Base-by-base conservation (phyloP, 805 yeast genomes). In the Cyberlindnera meyerae region DNA sequence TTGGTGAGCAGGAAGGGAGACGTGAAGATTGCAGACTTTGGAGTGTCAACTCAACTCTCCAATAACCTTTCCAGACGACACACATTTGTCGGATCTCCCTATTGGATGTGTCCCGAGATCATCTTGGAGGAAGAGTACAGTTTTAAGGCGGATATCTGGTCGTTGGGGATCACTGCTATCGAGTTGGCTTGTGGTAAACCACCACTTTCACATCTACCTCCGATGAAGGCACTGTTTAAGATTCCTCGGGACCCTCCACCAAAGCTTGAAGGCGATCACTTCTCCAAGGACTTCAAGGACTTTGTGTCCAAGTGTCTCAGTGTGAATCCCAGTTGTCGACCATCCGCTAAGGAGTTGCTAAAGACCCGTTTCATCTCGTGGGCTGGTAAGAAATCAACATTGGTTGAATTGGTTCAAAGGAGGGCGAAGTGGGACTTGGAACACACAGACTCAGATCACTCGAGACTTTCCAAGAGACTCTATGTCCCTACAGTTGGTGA, bases 71-170 rank as follows among this genome's bases (percentile, higher is more conserved):
- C 82, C 29, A 73, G 81, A 51, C 69, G 98, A 48, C 66, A 70
- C 55, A 75, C 81, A 0, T 68, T 74, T 52, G 79, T 75, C 7
- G 95, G 95, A 1, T 83, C 94, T 0, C 94, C 94, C 1, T 93
- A 88, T 58, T 93, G 98, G 98, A 93, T 93, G 98, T 96, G 97
- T 0, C 98, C 98, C 0, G 98, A 90, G 59, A 97, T 90, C 24
- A 90, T 90, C 26, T 68, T 84, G 57, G 97, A 89, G 59, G 94
- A 90, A 33, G 86, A 81, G 16, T 73, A 79, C 28, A 94, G 85
- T 59, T 74, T 80, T 39, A 89, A 82, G 61, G 98, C 96, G 0
- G 99, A 93, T 58, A 85, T 93, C 11, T 93, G 99, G 99, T 89
- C 97, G 0, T 61, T 90, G 35, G 99, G 99, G 6, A 86, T 93